Conservation (phyloP, 805 yeast genomes). For the Spathaspora boniae region DNA sequence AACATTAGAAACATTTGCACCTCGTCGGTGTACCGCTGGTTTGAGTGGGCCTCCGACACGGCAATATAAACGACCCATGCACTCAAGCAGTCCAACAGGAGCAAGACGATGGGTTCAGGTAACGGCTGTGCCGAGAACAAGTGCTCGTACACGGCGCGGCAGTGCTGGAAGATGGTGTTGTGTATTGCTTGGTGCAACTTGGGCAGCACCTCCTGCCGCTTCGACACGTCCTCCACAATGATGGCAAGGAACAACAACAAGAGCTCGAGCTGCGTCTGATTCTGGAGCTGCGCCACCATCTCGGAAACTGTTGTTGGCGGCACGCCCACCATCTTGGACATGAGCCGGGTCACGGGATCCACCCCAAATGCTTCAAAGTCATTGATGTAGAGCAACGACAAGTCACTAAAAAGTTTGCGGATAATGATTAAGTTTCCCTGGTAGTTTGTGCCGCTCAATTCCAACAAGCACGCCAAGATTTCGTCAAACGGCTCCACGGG, state of each 20-base stretch:
- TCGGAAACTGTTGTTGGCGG: no score
- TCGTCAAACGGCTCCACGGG: slow-evolving; percentile 12
- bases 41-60: slow-evolving; percentile 32
- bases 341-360: slow-evolving; percentile 6
- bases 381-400: slow-evolving; percentile 46
- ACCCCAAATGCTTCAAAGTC: slow-evolving; percentile 32
- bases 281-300: slow-evolving; percentile 3
- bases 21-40: slow-evolving; percentile 23
- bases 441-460: slow-evolving; percentile 7
- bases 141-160: slow-evolving; percentile 15
- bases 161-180: slow-evolving; percentile 25
- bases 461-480: slow-evolving; percentile 4
- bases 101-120: slow-evolving; percentile 10
- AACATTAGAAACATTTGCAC: slow-evolving; percentile 23
- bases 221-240: slow-evolving; percentile 49
- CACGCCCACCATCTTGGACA: background rate
- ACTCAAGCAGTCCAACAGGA: slow-evolving; percentile 23
- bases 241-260: slow-evolving; percentile 40
- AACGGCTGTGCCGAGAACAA: slow-evolving; percentile 10
- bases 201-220: slow-evolving; percentile 21
- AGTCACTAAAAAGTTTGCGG: slow-evolving; percentile 54
- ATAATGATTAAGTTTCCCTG: slow-evolving; percentile 37
- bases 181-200: slow-evolving; percentile 39
- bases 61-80: slow-evolving; percentile 39
- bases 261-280: slow-evolving; percentile 14